Evolutionary conservation across 2,329 filamentous ascomycete species (phyloP).

Genomic region (Periconia digitata): DNA sequence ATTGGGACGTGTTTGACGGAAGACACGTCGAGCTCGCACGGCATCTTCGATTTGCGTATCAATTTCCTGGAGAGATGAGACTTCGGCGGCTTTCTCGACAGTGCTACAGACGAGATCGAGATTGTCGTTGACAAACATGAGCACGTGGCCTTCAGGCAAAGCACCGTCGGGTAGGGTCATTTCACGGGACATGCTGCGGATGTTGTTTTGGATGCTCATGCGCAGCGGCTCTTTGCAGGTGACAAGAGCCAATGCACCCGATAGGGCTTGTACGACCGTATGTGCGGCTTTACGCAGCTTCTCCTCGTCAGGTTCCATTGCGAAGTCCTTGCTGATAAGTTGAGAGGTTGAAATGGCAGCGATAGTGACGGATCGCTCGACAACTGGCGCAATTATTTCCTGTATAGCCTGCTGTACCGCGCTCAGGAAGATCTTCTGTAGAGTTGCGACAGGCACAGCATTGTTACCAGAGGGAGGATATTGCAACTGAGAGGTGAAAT

Average conservation of each 20-base stretch:
- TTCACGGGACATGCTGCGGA: conserved; percentile 76
- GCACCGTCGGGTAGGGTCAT: conserved; percentile 61
- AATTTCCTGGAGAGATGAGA: conserved; percentile 90
- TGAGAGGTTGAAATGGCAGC: conserved; percentile 95
- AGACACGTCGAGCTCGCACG: conserved; percentile 73
- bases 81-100: conserved; percentile 93
- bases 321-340: conserved; percentile 94
- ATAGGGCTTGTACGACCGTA: conserved; percentile 92
- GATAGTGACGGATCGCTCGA: conserved; percentile 96
- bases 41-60: conserved; percentile 88
- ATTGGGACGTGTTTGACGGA: conserved; percentile 72
- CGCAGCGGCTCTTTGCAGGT: conserved; percentile 96
- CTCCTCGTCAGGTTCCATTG: conserved; percentile 86
- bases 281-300: conserved; percentile 83
- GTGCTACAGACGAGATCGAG: conserved; percentile 89
- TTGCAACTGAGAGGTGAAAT: conserved; percentile 75
- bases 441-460: conserved; percentile 69
- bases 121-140: conserved; percentile 99
- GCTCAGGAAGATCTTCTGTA: conserved; percentile 74
- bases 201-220: conserved; percentile 96
- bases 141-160: conserved; percentile 88
- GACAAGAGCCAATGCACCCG: conserved; percentile 91
- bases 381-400: conserved; percentile 96
- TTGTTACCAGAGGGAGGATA: conserved; percentile 70
- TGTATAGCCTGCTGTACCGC: conserved; percentile 88